Evolutionary conservation across 2,329 filamentous ascomycete species (phyloP).

Genomic region (Fusarium lateritium): DNA sequence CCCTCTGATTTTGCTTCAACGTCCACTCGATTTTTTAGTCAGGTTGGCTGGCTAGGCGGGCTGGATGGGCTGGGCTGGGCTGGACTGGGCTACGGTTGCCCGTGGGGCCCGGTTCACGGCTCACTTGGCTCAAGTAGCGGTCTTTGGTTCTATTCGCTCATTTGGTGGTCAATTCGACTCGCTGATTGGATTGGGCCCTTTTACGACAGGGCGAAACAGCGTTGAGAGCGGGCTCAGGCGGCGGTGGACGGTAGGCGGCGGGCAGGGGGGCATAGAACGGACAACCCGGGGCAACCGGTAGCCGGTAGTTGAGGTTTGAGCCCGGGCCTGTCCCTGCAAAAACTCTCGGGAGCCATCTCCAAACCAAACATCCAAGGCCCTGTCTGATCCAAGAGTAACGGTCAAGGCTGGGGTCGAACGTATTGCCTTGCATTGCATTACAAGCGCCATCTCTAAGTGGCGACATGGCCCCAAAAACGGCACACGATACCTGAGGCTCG

Average conservation of each 20-base stretch:
- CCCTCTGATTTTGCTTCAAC: conserved; percentile 3
- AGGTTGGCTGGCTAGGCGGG: conserved; percentile 1
- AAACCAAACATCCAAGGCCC: conserved; percentile 18
- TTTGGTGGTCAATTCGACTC: background rate
- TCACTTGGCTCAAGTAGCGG: conserved; percentile 29
- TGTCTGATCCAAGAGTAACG: conserved; percentile 12
- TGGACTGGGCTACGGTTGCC: conserved; percentile 21
- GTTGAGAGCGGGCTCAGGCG: conserved; percentile 29
- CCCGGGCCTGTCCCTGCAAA: conserved; percentile 22
- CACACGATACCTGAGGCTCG: conserved; percentile 34
- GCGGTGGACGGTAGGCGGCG: conserved; percentile 22
- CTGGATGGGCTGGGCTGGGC: conserved; percentile 1
- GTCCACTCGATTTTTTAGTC: conserved; percentile 13
- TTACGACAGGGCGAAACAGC: conserved; percentile 27
- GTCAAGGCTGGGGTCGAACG: conserved; percentile 17
- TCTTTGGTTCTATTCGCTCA: conserved; percentile 24
- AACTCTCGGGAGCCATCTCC: conserved; percentile 17
- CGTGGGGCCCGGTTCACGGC: conserved; percentile 24
- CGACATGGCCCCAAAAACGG: conserved; percentile 38
- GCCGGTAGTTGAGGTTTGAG: conserved; percentile 40
- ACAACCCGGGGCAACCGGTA: conserved; percentile 42
- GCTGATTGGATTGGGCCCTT: conserved; percentile 25
- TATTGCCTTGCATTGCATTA: conserved; percentile 32
- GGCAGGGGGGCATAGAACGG: conserved; percentile 29
- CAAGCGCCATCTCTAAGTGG: conserved; percentile 35